Evolutionary conservation across 169 alveolate genomes (phyloP).

Genomic region (Perkinsus marinus): DNA sequence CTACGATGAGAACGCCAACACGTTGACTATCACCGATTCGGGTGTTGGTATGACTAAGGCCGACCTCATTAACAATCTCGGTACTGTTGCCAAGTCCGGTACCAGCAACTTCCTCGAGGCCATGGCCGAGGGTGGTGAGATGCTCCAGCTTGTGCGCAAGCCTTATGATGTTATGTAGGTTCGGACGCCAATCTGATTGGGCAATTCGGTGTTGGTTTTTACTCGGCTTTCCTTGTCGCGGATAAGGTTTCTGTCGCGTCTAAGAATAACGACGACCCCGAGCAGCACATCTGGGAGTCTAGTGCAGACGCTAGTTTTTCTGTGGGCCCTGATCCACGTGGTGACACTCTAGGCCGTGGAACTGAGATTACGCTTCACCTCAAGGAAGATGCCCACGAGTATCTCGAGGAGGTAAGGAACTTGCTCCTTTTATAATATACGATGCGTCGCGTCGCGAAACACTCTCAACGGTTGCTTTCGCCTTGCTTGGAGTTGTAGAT

Average conservation of each 20-base stretch:
- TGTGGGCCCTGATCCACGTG: conserved; percentile 88
- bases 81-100: conserved; percentile 99
- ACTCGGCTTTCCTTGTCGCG: conserved; percentile 96
- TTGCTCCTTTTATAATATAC: neutral
- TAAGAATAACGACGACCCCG: conserved; percentile 68
- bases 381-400: conserved; percentile 96
- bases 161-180: conserved; percentile 28
- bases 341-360: conserved; percentile 92
- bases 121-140: conserved; percentile 59
- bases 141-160: neutral
- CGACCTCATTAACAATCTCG: conserved; percentile 93
- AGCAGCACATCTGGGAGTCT: conserved; percentile 94
- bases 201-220: conserved; percentile 99
- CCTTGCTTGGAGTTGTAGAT: neutral
- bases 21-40: conserved; percentile 86
- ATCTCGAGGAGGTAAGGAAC: conserved; percentile 64
- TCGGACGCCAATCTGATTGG: conserved; percentile 93
- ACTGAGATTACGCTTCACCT: conserved; percentile 82
- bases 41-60: conserved; percentile 99
- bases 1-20: conserved; percentile 76
- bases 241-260: conserved; percentile 91
- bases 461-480: too few relatives aligned
- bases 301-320: conserved; percentile 88
- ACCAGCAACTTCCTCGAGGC: conserved; percentile 91
- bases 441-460: too few relatives aligned